A percentile compares a stretch with the other conserved stretches of the same genome.
These are phyloP conservation scores for Russula earlei DNA, from an alignment of 768 basidiomycete genomes.

Conservation along the genomic window DNA sequence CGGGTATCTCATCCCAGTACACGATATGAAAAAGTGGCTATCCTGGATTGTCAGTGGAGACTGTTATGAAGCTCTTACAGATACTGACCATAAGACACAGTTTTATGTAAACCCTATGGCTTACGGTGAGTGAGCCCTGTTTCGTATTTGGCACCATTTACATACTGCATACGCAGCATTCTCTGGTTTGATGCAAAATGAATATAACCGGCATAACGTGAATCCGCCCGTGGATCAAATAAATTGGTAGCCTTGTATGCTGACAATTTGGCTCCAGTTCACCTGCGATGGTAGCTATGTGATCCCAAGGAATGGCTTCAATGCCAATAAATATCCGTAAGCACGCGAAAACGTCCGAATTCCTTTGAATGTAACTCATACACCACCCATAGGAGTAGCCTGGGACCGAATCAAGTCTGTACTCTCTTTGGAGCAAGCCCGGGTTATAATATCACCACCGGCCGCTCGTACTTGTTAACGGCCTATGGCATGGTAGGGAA, in stretches of 20 bases:
- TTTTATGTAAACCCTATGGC: slow-evolving; percentile 74
- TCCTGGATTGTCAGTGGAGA: slow-evolving; percentile 65
- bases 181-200: slow-evolving; percentile 76
- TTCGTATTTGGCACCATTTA: background rate
- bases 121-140: slow-evolving; percentile 39
- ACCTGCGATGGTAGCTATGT: slow-evolving; percentile 57
- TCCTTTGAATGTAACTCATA: background rate
- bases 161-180: slow-evolving; percentile 37
- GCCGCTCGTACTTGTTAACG: slow-evolving; percentile 50
- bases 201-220: slow-evolving; percentile 64
- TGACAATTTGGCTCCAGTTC: slow-evolving; percentile 30
- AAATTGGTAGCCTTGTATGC: background rate
- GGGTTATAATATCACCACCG: slow-evolving; percentile 48
- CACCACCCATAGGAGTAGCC: slow-evolving; percentile 25
- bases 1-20: slow-evolving; percentile 60
- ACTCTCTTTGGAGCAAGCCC: slow-evolving; percentile 57
- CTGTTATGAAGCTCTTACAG: background rate
- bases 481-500: slow-evolving; percentile 39
- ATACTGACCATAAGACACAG: slow-evolving; percentile 25
- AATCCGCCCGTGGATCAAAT: slow-evolving; percentile 18
- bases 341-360: slow-evolving; percentile 28
- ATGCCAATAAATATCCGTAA: slow-evolving; percentile 52
- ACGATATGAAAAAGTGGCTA: slow-evolving; percentile 69
- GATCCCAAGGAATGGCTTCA: slow-evolving; percentile 53
- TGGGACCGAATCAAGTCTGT: slow-evolving; percentile 69